These are phyloP conservation scores for Annona cherimola DNA, from an alignment of 164 flowering plant genomes.

Conservation along the genomic window DNA sequence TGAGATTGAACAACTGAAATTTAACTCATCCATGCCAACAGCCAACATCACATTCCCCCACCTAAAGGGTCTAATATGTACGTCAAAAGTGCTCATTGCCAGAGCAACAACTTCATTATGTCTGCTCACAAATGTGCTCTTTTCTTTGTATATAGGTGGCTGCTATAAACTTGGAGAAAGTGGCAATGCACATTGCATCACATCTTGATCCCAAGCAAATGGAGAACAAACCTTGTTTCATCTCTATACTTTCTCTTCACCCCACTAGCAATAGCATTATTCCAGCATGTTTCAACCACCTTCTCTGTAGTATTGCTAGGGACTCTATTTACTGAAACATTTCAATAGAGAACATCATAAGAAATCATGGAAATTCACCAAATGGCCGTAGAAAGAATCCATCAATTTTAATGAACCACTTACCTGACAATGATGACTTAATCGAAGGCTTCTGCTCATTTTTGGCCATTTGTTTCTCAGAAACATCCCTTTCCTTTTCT, in stretches of 20 bases:
- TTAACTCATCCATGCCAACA: no score
- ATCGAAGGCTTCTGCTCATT: slow-evolving; percentile 17
- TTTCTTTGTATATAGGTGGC: no score
- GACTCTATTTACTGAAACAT: slow-evolving; percentile 37
- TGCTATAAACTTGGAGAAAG: no score
- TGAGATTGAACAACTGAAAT: no score
- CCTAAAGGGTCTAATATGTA: no score
- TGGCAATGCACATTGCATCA: no score
- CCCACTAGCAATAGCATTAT: slow-evolving; percentile 15
- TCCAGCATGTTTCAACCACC: slow-evolving; percentile 13
- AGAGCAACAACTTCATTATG: no score
- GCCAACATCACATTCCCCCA: no score
- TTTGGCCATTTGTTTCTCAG: slow-evolving; percentile 23
- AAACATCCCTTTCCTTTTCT: slow-evolving; percentile 11
- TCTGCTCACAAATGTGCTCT: no score
- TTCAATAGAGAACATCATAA: slow-evolving; percentile 13
- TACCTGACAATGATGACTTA: slow-evolving; percentile 32
- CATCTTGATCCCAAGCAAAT: no score
- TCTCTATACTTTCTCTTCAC: slow-evolving; percentile 31
- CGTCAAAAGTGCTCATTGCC: no score
- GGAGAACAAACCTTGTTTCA: slow-evolving; percentile 1
- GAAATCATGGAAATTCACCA: neutral
- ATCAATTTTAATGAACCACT: neutral
- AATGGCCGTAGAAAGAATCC: neutral
- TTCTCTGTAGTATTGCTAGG: slow-evolving; percentile 17